Base-by-base conservation (phyloP, 2,329 filamentous ascomycete genomes). In the Fusarium phyllophilum region DNA sequence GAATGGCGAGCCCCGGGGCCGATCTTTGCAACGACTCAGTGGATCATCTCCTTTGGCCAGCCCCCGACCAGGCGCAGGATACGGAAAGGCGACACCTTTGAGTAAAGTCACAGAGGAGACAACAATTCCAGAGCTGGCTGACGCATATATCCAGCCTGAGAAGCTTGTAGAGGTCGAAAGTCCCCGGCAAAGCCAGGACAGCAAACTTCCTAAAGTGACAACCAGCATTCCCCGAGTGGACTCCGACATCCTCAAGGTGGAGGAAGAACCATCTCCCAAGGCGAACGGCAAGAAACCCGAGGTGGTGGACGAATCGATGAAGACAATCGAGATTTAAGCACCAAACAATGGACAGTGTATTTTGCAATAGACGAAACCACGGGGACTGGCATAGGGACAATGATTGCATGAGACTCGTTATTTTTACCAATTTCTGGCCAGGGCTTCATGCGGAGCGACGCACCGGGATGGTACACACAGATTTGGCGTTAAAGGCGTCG, bases 61-160 rank as follows among this genome's bases (percentile, higher is more conserved):
- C 75, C 91, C 92, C 26, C 86, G 89, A 66, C 89, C 92, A 4
- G 65, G 66, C 14, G 38, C 66, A 26, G 87, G 89, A 18, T 90
- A 88, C 70, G 89, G 90, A 74, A 91, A 94, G 78, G 88, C 73
- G 20, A 94, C 91, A 75, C 93, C 93, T 22, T 84, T 96, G 65
- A 92, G 92, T 56, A 87, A 92, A 72, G 93, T 96, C 20, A 89
- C 92, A 2, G 94, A 96, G 82, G 94, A 96, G 81, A 78, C 82
- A 15, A 77, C 82, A 33, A 81, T 84, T 51, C 83, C 84, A 8
- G 83, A 85, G 55, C 84, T 80, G 75, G 83, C 71, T 66, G 79
- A 75, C 39, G 79, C 81, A 48, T 72, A 80, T 12, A 82, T 85
- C 55, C 83, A 86, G 70, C 83, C 85, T 24, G 81, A 83, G 60